Conservation (phyloP, 2,329 filamentous ascomycete genomes). For the Geosmithia morbida region DNA sequence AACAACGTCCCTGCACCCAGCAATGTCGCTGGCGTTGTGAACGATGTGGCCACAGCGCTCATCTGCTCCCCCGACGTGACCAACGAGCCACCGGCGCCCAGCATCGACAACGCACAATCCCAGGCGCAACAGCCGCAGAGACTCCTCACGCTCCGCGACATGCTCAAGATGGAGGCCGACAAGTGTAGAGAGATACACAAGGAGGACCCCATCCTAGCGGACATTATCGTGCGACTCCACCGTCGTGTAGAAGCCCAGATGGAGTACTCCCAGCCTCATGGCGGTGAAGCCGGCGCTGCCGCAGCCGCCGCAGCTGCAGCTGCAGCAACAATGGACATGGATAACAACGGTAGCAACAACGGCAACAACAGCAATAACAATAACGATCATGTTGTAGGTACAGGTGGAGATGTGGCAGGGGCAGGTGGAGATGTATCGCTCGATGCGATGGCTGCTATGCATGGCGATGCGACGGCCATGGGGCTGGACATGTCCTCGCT, state of each 20-base stretch:
- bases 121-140: conserved; percentile 20
- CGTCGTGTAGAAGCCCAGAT: conserved; percentile 53
- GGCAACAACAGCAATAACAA: background rate
- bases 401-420: background rate
- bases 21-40: conserved; percentile 25
- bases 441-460: conserved; percentile 25
- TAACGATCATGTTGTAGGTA: too few relatives aligned
- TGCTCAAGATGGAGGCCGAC: conserved; percentile 42
- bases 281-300: conserved; percentile 8
- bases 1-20: conserved; percentile 11
- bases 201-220: conserved; percentile 40
- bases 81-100: conserved; percentile 21
- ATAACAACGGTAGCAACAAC: background rate
- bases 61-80: conserved; percentile 51
- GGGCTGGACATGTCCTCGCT: conserved; percentile 30
- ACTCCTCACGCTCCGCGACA: conserved; percentile 42
- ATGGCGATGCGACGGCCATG: conserved; percentile 22
- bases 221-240: conserved; percentile 47
- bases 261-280: conserved; percentile 7
- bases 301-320: too few relatives aligned
- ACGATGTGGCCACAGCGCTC: conserved; percentile 56
- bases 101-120: conserved; percentile 19
- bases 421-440: conserved; percentile 11
- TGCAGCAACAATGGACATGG: background rate
- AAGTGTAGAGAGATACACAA: conserved; percentile 41